Evolutionary conservation across 768 basidiomycete species (phyloP).

Genomic region (Tylopilus sp.): DNA sequence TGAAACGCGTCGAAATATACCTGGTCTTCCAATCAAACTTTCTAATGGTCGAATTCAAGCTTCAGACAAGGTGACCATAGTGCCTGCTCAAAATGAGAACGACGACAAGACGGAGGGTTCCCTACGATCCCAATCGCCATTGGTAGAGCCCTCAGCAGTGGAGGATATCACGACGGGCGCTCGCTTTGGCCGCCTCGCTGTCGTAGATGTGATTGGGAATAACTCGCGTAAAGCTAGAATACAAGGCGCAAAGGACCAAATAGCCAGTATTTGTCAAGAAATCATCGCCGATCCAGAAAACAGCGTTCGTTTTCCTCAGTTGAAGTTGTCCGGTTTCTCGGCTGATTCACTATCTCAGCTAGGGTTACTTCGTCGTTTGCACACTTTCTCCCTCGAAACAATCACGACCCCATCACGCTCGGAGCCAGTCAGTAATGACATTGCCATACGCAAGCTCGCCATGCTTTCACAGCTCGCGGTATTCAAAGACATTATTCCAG

Average conservation of each 20-base stretch:
- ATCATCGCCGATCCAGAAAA: constrained; percentile 94
- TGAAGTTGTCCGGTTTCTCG: constrained; percentile 3
- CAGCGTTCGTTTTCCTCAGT: constrained; percentile 53
- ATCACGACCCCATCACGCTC: constrained; percentile 68
- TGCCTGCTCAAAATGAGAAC: constrained; percentile 19
- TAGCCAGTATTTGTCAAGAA: constrained; percentile 90
- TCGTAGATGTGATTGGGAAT: constrained; percentile 66
- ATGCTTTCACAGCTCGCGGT: constrained; percentile 89
- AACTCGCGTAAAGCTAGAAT: constrained; percentile 64
- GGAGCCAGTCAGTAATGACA: constrained; percentile 74
- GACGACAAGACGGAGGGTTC: constrained; percentile 35
- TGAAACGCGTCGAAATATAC: constrained; percentile 48
- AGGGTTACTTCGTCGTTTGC: constrained; percentile 82
- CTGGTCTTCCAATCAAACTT: constrained; percentile 83
- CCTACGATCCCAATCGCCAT: constrained; percentile 29
- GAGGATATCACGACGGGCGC: constrained; percentile 83
- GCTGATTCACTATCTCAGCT: constrained; percentile 47
- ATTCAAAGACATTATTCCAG: constrained; percentile 94
- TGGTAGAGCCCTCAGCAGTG: constrained; percentile 30
- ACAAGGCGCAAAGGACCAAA: constrained; percentile 86
- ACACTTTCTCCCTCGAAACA: constrained; percentile 80
- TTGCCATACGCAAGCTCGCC: constrained; percentile 80
- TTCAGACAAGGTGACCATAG: constrained; percentile 37
- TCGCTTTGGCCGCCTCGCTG: constrained; percentile 81
- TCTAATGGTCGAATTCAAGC: constrained; percentile 72